These are phyloP conservation scores for Monosporozyma aquatica DNA, from an alignment of 805 yeast genomes.

Conservation along the genomic window DNA sequence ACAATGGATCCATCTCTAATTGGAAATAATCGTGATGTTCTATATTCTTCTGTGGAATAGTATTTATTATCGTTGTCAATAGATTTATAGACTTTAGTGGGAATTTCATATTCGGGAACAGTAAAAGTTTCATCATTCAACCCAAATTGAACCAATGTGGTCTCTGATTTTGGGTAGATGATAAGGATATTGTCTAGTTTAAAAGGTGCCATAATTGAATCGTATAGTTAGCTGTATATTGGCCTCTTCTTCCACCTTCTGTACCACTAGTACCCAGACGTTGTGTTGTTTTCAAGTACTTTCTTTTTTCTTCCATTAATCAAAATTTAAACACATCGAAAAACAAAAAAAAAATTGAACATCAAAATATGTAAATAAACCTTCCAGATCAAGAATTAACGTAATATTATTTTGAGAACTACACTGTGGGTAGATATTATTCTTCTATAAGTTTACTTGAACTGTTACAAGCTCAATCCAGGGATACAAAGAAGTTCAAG, in stretches of 20 bases:
- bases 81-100: constrained; percentile 62
- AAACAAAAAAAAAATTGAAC: background rate
- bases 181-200: constrained; percentile 35
- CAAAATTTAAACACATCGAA: background rate
- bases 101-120: constrained; percentile 67
- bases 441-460: too few relatives aligned
- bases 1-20: constrained; percentile 54
- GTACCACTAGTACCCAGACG: too few relatives aligned
- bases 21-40: constrained; percentile 44
- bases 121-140: constrained; percentile 50
- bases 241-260: too few relatives aligned
- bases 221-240: too few relatives aligned
- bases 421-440: too few relatives aligned
- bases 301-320: background rate
- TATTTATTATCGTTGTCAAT: constrained; percentile 25
- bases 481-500: too few relatives aligned
- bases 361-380: too few relatives aligned
- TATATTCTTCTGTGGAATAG: constrained; percentile 18
- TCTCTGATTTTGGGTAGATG: constrained; percentile 69
- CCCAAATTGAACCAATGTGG: constrained; percentile 73
- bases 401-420: too few relatives aligned
- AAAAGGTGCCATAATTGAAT: constrained; percentile 27
- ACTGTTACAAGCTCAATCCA: too few relatives aligned
- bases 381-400: too few relatives aligned
- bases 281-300: background rate